Conservation (phyloP, 73 alveolate species). For the Paraurostyla sp. region DNA sequence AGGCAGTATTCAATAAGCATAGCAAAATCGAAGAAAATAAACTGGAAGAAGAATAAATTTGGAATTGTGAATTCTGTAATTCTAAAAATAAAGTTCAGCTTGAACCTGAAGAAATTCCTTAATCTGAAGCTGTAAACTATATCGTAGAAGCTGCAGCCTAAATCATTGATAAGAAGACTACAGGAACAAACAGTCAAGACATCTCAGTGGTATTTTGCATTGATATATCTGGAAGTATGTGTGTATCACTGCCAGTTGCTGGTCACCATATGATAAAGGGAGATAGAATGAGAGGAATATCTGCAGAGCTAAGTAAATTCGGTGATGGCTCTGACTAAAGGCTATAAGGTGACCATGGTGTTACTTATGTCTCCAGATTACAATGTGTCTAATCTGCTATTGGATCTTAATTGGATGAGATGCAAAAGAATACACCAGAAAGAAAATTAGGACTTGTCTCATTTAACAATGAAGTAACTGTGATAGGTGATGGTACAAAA, state of each 20-base stretch:
- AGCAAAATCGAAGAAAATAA: constrained; percentile 55
- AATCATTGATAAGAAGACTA: constrained; percentile 32
- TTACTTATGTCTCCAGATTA: constrained; percentile 88
- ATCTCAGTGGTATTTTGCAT: constrained; percentile 88
- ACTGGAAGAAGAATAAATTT: constrained; percentile 6
- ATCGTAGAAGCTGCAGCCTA: constrained; percentile 53
- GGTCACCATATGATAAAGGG: constrained; percentile 76
- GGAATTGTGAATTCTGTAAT: constrained; percentile 86
- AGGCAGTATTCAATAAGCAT: constrained; percentile 78
- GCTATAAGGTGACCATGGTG: constrained; percentile 62
- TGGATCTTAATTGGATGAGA: constrained; percentile 74
- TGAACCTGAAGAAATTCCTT: constrained; percentile 82
- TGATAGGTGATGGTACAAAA: constrained; percentile 93
- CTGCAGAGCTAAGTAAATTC: constrained; percentile 61
- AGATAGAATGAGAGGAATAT: constrained; percentile 50
- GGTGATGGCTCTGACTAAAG: constrained; percentile 75
- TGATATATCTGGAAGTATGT: constrained; percentile 96
- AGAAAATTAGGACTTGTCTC: constrained; percentile 91
- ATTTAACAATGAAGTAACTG: constrained; percentile 86
- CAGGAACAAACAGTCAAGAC: background rate
- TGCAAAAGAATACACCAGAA: constrained; percentile 81
- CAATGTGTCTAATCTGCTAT: constrained; percentile 94
- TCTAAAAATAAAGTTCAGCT: constrained; percentile 61
- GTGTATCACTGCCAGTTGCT: constrained; percentile 80
- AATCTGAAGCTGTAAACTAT: constrained; percentile 71